A percentile compares a stretch with the other conserved stretches of the same genome.
These are phyloP conservation scores for Naumovozyma dairenensis DNA, from an alignment of 805 yeast species.

Conservation along the genomic window DNA sequence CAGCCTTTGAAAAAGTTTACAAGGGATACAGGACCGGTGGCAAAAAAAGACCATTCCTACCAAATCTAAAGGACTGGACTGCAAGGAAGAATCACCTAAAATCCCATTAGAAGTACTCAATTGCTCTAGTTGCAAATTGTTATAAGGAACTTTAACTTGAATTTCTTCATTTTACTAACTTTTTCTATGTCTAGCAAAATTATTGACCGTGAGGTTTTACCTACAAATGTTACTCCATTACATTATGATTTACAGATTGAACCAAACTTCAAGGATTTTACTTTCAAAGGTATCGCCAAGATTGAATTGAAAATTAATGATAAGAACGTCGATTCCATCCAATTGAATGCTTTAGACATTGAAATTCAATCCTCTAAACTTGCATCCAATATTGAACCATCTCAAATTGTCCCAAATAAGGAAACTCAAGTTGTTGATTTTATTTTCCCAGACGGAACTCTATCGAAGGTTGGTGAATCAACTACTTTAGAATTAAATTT, in stretches of 20 bases:
- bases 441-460: conserved; percentile 37
- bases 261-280: conserved; percentile 50
- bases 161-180: not conserved
- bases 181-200: not conserved
- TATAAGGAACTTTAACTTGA: too few relatives aligned
- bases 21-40: too few relatives aligned
- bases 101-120: too few relatives aligned
- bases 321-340: conserved; percentile 32
- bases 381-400: conserved; percentile 33
- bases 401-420: conserved; percentile 24
- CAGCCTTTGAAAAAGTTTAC: too few relatives aligned
- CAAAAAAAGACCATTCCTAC: too few relatives aligned
- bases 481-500: conserved; percentile 42
- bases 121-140: too few relatives aligned
- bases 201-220: conserved; percentile 38
- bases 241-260: conserved; percentile 62
- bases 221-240: conserved; percentile 55
- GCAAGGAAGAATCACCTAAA: too few relatives aligned
- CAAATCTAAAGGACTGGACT: too few relatives aligned
- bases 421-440: conserved; percentile 58
- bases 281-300: conserved; percentile 43
- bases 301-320: conserved; percentile 48
- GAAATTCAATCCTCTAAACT: conserved; percentile 44
- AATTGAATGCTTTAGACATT: conserved; percentile 56
- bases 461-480: conserved; percentile 28